Base-by-base conservation (phyloP, 768 basidiomycete species). In the Phanerochaete carnosa region DNA sequence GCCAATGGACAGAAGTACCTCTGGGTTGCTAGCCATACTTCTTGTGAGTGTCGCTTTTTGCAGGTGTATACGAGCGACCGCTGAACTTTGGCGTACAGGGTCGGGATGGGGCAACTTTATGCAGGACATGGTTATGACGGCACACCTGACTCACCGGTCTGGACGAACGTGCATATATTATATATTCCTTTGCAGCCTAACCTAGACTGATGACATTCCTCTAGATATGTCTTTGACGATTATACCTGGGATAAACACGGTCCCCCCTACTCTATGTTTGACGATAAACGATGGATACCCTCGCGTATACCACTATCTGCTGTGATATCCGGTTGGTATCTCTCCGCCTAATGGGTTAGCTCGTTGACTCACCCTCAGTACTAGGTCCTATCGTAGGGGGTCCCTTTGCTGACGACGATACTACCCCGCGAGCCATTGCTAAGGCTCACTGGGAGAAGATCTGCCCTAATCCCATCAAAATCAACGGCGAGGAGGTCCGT, bases 91-190 rank as follows among this genome's bases (percentile, higher is more conserved):
- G 39, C 30, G 6, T 26, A 45, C 39, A 78, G 78, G 70, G 45
- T 71, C 69, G 7, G 78, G 77, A 1, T 78, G 72, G 73, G 76
- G 76, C 43, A 77, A 78, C 49, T 66, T 69, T 29, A 72, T 77
- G 75, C 83, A 88, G 61, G 85, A 86, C 60, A 77, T 84, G 59
- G 55, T 87, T 3, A 64, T 86, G 50, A 79, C 81, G 51, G 76
- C 83, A 0, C 73, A 82, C 46, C 69, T 88, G 2, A 80, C 84
- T 0, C 75, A 79, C 51, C 67, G 72, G 1, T 68, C 82, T 0
- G 76, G 77, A 30, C 71, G 85, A 63, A 74, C 82, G 81, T 87
- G 69, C 59, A 84, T 75, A 8, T 13, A 5, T 4, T 29, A 57
- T 32, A 22, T 35, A 3, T 61, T 9, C 13, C n/a, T n/a, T n/a